Base-by-base conservation (phyloP, 1,139 yeast species). In the Candida neerlandica region DNA sequence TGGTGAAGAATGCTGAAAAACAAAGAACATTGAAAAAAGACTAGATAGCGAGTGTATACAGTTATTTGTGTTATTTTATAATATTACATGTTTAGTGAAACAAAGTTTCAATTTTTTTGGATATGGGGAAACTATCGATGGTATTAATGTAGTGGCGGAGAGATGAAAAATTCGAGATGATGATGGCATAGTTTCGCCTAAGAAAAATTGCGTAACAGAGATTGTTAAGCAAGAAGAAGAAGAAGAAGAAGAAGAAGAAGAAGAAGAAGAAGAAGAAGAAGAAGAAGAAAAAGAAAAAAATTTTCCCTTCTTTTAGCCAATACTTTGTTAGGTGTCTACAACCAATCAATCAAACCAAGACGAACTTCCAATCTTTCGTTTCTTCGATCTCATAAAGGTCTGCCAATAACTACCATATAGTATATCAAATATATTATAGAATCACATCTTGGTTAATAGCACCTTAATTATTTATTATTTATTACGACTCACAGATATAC, bases 1-100 rank as follows among this genome's bases (percentile, higher is more conserved):
- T 94, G 42, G 87, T 95, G 18, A 80, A 88, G 65, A 88, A 87
- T 62, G 97, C 98, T 1, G 98, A 94, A 65, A 90, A 91, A 68
- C 97, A 91, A 69, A 80, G 97, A 61, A 92, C 94, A 0, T 69
- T 89, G 67, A 88, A 86, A 70, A 86, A 72, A 59, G 84, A 79
- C 58, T 79, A 64, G 55, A 30, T 21, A 10, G 4, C 6, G 19
- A 15, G 16, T 5, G n/a, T 35, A 18, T 35, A 35, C 9, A 10
- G 16, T 19, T 35, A 35, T 35, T 7, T 11, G 9, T 12, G 4
- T 10, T 5, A 19, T 16, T 15, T 15, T 33, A 19, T 14, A 15
- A 33, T 33, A 16, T 32, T 33, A 15, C n/a, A n/a, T 33, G 5
- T 14, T 7, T 16, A 14, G 18, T 15, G 5, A 5, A 6, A 32